Base-by-base conservation (phyloP, 257 asterid genomes). In the Lycium barbarum region DNA sequence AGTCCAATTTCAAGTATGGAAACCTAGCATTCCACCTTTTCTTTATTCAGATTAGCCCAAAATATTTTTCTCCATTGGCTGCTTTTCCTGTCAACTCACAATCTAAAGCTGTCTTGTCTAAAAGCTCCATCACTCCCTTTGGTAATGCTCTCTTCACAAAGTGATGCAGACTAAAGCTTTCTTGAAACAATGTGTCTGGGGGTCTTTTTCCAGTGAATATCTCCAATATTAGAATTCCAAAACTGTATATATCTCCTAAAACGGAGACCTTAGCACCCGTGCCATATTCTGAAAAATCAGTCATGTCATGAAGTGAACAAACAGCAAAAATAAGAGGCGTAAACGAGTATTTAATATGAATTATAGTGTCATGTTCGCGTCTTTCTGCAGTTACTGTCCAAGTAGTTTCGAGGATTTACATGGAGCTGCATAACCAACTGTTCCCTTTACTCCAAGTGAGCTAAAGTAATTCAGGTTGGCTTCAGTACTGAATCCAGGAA, bases 351-450 rank as follows among this genome's bases (percentile, higher is more conserved):
- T 40, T 40, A 40, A 40, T 40, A 40, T 40, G 45, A 40, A 40
- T 40, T 40, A 6, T 57, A 57, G 62, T 57, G 59, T 18, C 20
- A 5, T 57, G 62, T 57, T 54, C n/a, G 5, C 5, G 20, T 57
- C 62, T 6, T 14, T 5, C 62, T 57, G 17, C 9, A 57, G 62
- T 57, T 57, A 57, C 62, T 14, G 62, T 6, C 18, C 15, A 5
- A 6, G 62, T 57, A 54, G 58, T 15, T 54, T 54, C 6, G 20
- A 40, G 45, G 45, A 40, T 14, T 83, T 88, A 91, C 93, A 93
- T 87, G 92, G 94, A 83, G 93, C 90, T 66, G 89, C 87, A 86
- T 91, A 91, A 54, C 91, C 93, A 78, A 89, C 86, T 82, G 93
- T 89, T 40, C 92, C 94, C 80, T 84, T 86, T 58, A 91, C 65